Conservation (phyloP, 2,329 filamentous ascomycete species). For the Calonectria pteridis region DNA sequence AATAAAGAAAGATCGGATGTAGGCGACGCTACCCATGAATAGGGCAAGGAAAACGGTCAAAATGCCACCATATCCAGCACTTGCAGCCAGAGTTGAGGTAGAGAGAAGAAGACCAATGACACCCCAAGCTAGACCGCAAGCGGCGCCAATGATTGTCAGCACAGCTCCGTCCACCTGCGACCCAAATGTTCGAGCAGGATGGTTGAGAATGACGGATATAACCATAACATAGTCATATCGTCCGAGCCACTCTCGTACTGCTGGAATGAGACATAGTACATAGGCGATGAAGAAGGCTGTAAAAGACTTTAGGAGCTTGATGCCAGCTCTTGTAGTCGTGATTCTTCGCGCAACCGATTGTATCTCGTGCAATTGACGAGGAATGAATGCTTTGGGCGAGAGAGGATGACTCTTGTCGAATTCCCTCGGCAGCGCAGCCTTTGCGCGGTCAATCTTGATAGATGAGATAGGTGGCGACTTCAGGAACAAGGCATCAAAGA, state of each 20-base stretch:
- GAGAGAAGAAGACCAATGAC: constrained; percentile 66
- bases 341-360: constrained; percentile 55
- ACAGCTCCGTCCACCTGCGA: constrained; percentile 68
- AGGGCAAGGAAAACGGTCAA: constrained; percentile 67
- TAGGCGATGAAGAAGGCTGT: constrained; percentile 70
- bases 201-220: constrained; percentile 69
- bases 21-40: constrained; percentile 65
- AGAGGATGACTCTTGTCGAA: constrained; percentile 62
- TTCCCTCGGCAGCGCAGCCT: constrained; percentile 59
- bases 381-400: constrained; percentile 60
- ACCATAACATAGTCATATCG: constrained; percentile 67
- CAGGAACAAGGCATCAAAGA: constrained; percentile 63
- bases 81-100: constrained; percentile 60
- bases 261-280: constrained; percentile 65
- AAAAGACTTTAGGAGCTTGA: constrained; percentile 66
- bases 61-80: constrained; percentile 65
- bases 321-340: constrained; percentile 62
- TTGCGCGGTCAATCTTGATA: constrained; percentile 53
- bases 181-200: constrained; percentile 67
- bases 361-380: constrained; percentile 60
- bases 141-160: constrained; percentile 65
- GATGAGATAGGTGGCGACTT: constrained; percentile 53
- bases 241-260: constrained; percentile 63
- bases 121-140: constrained; percentile 67
- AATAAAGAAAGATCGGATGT: constrained; percentile 67